A percentile compares a stretch with the other conserved stretches of the same genome.
Evolutionary conservation across 2,329 filamentous ascomycete species (phyloP).

Genomic region (Didymella segeticola): DNA sequence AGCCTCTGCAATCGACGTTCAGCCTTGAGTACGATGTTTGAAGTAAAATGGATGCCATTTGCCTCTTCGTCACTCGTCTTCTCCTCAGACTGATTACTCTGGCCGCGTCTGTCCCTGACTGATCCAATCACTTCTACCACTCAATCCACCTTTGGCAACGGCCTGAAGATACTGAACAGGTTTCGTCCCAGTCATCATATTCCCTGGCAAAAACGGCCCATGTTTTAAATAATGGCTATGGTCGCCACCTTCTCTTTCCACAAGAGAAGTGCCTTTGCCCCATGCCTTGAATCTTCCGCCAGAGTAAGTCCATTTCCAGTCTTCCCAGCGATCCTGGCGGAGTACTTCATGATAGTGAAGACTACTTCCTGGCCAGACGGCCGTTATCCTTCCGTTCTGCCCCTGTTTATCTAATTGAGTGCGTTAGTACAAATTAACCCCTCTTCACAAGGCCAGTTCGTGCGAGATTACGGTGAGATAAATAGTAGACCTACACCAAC

Average conservation of each 20-base stretch:
- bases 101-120: too few species aligned
- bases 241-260: background rate
- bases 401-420: background rate
- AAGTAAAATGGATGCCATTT: too few species aligned
- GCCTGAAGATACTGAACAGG: background rate
- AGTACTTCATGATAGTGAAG: slow-evolving; percentile 5
- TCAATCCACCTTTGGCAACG: background rate
- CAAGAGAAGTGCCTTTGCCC: background rate
- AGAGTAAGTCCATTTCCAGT: slow-evolving; percentile 7
- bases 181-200: background rate
- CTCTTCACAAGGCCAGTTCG: background rate
- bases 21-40: too few species aligned
- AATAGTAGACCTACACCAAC: slow-evolving; percentile 15
- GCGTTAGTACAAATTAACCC: background rate
- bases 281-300: background rate
- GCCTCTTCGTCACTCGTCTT: too few species aligned
- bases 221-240: background rate
- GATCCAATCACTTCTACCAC: too few species aligned
- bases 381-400: slow-evolving; percentile 1
- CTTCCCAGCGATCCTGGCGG: slow-evolving; percentile 3
- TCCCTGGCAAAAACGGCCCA: background rate
- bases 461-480: too few species aligned
- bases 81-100: too few species aligned
- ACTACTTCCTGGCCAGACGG: slow-evolving; percentile 10
- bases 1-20: too few species aligned